phyloP scores from a whole-genome alignment of 73 alveolate species.

The Effrenium voratum region DNA sequence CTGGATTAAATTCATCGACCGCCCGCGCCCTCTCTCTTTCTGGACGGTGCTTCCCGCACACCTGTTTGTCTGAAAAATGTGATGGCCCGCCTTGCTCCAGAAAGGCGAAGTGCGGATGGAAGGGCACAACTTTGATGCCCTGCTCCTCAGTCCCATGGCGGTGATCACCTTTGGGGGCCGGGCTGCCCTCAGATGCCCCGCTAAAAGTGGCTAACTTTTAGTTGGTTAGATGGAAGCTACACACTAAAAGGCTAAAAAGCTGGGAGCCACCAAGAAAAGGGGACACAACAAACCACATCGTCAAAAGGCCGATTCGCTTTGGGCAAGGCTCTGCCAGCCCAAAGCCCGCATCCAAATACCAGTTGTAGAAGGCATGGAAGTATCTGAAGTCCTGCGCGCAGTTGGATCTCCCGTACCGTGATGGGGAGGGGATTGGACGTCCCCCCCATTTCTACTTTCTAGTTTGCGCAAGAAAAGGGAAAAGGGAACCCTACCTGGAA shows the following conservation, averaged over 20 bases:
- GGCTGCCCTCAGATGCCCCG: not conserved
- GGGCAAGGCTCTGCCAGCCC: slow-evolving; percentile 49
- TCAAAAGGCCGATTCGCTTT: not conserved
- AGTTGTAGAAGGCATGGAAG: slow-evolving; percentile 77
- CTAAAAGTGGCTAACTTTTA: not conserved
- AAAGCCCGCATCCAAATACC: slow-evolving; percentile 85
- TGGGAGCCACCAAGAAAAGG: not conserved
- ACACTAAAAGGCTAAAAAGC: not conserved
- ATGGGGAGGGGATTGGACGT: too few relatives aligned
- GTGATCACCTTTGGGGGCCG: not conserved
- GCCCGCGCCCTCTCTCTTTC: too few relatives aligned
- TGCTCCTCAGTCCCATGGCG: not conserved
- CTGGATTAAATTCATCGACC: too few relatives aligned
- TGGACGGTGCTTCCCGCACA: too few relatives aligned
- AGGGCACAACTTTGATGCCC: slow-evolving; percentile 89
- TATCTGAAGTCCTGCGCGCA: slow-evolving; percentile 53
- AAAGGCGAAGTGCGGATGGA: slow-evolving; percentile 69
- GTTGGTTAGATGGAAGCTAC: not conserved
- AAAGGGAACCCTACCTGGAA: too few relatives aligned
- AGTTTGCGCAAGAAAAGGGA: too few relatives aligned
- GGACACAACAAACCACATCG: not conserved
- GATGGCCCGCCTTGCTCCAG: too few relatives aligned
- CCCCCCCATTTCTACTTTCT: too few relatives aligned
- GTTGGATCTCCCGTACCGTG: too few relatives aligned
- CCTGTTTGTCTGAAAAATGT: too few relatives aligned